phyloP scores from a whole-genome alignment of 177 flowering plant species.

The Vitis hybrid region DNA sequence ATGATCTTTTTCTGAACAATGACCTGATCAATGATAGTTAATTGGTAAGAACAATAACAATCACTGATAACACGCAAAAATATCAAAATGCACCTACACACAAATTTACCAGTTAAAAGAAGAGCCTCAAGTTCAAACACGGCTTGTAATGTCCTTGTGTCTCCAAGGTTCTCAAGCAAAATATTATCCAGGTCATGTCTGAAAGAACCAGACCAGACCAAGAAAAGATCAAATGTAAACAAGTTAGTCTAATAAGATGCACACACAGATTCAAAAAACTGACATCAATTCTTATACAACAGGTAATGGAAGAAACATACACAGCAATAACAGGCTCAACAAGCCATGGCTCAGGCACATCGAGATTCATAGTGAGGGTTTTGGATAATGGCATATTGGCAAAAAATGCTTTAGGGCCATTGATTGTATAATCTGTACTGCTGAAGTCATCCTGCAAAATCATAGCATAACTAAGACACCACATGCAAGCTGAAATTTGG shows the following conservation, averaged over 20 bases:
- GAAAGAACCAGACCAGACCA: slow-evolving; percentile 18
- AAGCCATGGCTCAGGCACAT: slow-evolving; percentile 99
- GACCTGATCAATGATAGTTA: slow-evolving; percentile 50
- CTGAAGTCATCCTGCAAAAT: slow-evolving; percentile 90
- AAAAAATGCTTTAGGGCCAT: slow-evolving; percentile 95
- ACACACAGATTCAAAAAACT: neutral
- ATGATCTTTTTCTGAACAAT: slow-evolving; percentile 94
- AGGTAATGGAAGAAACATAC: slow-evolving; percentile 46
- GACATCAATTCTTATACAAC: neutral
- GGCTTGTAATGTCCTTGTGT: slow-evolving; percentile 83
- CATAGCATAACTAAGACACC: slow-evolving; percentile 11
- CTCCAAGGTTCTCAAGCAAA: slow-evolving; percentile 93
- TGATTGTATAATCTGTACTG: slow-evolving; percentile 50
- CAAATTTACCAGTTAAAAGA: slow-evolving; percentile 75
- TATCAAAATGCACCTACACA: neutral
- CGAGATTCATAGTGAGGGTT: slow-evolving; percentile 99
- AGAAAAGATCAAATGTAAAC: neutral
- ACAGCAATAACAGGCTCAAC: slow-evolving; percentile 94
- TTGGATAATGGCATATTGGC: slow-evolving; percentile 96
- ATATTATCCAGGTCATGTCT: slow-evolving; percentile 98
- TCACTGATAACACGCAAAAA: neutral
- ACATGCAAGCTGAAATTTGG: neutral
- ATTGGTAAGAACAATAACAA: slow-evolving; percentile 1
- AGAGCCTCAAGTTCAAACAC: slow-evolving; percentile 97
- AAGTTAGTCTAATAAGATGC: neutral